phyloP scores from a whole-genome alignment of 495 filamentous ascomycete species.

The Aspergillus avenaceus region DNA sequence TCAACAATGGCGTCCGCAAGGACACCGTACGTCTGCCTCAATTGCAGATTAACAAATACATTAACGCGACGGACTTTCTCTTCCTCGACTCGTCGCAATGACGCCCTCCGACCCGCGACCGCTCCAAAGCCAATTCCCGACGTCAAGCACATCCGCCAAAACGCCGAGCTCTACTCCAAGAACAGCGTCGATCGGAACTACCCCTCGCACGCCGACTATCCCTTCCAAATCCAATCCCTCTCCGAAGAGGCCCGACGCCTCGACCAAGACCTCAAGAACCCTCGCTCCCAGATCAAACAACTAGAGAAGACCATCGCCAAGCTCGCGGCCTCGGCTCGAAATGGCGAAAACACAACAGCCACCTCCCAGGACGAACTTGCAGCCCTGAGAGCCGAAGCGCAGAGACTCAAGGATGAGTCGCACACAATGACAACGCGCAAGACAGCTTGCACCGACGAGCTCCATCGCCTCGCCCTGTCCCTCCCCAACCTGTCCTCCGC shows the following conservation, averaged over 20 bases:
- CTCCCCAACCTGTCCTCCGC: constrained; percentile 83
- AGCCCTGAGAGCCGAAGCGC: constrained; percentile 57
- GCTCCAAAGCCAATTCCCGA: constrained; percentile 79
- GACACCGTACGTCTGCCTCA: constrained; percentile 34
- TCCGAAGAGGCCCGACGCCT: constrained; percentile 60
- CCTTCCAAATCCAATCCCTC: constrained; percentile 64
- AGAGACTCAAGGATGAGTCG: constrained; percentile 63
- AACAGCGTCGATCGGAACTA: constrained; percentile 90
- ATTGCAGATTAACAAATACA: constrained; percentile 26
- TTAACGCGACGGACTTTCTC: constrained; percentile 29
- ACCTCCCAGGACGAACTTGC: constrained; percentile 18
- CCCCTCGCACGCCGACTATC: constrained; percentile 56
- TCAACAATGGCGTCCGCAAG: constrained; percentile 21
- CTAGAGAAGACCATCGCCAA: constrained; percentile 39
- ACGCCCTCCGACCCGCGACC: constrained; percentile 54
- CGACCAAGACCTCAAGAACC: constrained; percentile 33
- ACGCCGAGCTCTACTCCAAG: constrained; percentile 68
- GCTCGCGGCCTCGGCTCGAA: constrained; percentile 24
- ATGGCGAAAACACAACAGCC: constrained; percentile 10
- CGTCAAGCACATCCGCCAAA: constrained; percentile 83
- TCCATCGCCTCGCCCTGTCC: constrained; percentile 68
- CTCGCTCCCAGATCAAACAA: constrained; percentile 37
- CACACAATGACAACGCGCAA: constrained; percentile 56
- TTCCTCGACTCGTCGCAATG: constrained; percentile 20
- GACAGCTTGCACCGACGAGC: constrained; percentile 55